Percentiles rank a stretch among this genome's conserved stretches.
These are phyloP conservation scores for Cicer cuneatum DNA, from an alignment of 306 rosid species.

Conservation along the genomic window DNA sequence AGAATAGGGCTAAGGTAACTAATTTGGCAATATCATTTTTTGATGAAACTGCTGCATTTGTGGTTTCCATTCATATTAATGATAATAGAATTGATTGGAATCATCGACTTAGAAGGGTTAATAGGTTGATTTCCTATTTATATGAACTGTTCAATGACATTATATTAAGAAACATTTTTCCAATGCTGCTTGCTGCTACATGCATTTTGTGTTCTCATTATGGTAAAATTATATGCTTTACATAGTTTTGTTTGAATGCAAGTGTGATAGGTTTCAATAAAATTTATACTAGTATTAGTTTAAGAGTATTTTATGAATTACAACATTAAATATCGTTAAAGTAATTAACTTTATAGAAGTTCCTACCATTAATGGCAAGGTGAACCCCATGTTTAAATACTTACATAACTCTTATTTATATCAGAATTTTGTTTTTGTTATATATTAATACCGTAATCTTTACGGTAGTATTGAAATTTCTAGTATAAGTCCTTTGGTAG, in stretches of 20 bases:
- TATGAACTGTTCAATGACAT: not conserved
- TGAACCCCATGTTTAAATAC: too few species aligned
- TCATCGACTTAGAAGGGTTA: slow-evolving; percentile 23
- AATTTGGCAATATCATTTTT: slow-evolving; percentile 31
- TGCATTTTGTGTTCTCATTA: too few species aligned
- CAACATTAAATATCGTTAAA: too few species aligned
- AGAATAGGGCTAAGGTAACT: slow-evolving; percentile 95
- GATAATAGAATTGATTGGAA: slow-evolving; percentile 1
- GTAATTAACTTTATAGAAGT: too few species aligned
- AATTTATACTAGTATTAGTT: too few species aligned
- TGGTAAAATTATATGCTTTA: too few species aligned
- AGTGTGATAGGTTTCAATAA: too few species aligned
- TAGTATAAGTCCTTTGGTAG: slow-evolving; percentile 14
- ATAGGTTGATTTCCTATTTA: slow-evolving; percentile 25
- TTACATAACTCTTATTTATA: too few species aligned
- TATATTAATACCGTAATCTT: not conserved
- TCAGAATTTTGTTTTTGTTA: too few species aligned
- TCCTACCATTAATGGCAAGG: too few species aligned
- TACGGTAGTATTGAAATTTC: not conserved
- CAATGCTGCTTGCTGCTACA: slow-evolving; percentile 35
- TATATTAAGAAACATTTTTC: slow-evolving; percentile 7
- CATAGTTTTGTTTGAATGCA: too few species aligned
- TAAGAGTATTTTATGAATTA: too few species aligned
- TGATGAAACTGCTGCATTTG: slow-evolving; percentile 21
- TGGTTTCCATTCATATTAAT: slow-evolving; percentile 1